A percentile compares a stretch with the other conserved stretches of the same genome.
Conservation (phyloP, 2,329 filamentous ascomycete species). For the Diaporthe vexans region DNA sequence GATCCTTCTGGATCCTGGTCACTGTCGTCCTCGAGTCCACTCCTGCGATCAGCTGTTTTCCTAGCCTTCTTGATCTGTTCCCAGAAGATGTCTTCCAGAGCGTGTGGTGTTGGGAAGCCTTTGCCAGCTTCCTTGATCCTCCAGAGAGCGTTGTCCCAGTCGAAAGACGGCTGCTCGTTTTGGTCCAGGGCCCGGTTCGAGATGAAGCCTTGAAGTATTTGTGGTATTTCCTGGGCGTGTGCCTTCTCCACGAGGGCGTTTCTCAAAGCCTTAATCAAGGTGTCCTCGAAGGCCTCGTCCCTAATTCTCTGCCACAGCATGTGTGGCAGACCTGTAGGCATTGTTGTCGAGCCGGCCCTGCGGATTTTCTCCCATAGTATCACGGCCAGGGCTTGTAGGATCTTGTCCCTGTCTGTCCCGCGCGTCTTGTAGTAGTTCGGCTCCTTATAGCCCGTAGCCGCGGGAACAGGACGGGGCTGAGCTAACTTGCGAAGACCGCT, state of each 20-base stretch:
- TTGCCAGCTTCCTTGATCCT: conserved; percentile 27
- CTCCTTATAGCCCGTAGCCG: not conserved
- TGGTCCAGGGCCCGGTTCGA: not conserved
- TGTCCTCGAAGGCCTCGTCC: conserved; percentile 28
- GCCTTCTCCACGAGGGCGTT: conserved; percentile 13
- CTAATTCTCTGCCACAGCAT: conserved; percentile 31
- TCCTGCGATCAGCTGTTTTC: not conserved
- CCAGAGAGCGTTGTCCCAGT: conserved; percentile 32
- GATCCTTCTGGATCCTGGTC: not conserved
- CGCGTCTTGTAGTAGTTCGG: conserved; percentile 33
- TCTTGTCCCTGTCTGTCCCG: conserved; percentile 19
- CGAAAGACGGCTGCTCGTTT: conserved; percentile 1
- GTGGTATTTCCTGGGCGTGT: conserved; percentile 4
- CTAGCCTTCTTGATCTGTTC: conserved; percentile 22
- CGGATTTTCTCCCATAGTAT: conserved; percentile 27
- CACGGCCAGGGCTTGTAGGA: conserved; percentile 9
- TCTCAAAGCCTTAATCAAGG: conserved; percentile 3
- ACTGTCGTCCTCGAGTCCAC: not conserved
- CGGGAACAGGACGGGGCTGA: conserved; percentile 9
- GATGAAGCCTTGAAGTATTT: not conserved
- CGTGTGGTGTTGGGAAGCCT: conserved; percentile 25
- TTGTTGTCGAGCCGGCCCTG: not conserved
- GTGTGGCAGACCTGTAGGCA: conserved; percentile 27
- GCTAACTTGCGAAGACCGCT: conserved; percentile 30
- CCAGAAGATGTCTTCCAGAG: conserved; percentile 35